phyloP scores from a whole-genome alignment of 2,329 filamentous ascomycete species.

The Ceratocystis eucalypticola region DNA sequence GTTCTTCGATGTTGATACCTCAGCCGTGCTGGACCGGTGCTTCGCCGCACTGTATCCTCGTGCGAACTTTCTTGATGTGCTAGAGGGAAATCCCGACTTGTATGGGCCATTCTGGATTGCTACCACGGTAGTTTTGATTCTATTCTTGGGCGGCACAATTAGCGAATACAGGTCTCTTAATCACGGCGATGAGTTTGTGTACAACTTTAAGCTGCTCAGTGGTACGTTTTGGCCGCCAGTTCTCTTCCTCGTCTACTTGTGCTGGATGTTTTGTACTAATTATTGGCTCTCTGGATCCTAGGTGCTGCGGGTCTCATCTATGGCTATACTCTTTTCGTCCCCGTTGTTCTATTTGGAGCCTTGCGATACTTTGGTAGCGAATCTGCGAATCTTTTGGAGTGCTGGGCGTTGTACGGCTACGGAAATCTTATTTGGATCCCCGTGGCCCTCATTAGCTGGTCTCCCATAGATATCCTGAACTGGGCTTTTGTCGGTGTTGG shows the following conservation, averaged over 20 bases:
- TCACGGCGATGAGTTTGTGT: slow-evolving; percentile 62
- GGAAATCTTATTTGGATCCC: slow-evolving; percentile 95
- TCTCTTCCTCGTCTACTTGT: not conserved
- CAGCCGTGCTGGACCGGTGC: slow-evolving; percentile 74
- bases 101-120: slow-evolving; percentile 99
- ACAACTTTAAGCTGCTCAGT: slow-evolving; percentile 80
- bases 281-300: slow-evolving; percentile 24
- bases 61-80: slow-evolving; percentile 88
- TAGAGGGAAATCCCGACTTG: slow-evolving; percentile 91
- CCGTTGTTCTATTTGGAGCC: slow-evolving; percentile 70
- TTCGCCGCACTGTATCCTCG: slow-evolving; percentile 79
- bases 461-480: slow-evolving; percentile 71
- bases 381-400: slow-evolving; percentile 84
- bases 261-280: not conserved
- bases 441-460: slow-evolving; percentile 85
- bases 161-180: slow-evolving; percentile 69
- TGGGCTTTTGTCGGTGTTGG: slow-evolving; percentile 85
- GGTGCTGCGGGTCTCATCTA: slow-evolving; percentile 85
- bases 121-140: slow-evolving; percentile 86
- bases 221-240: slow-evolving; percentile 37
- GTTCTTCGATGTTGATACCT: slow-evolving; percentile 97
- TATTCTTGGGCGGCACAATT: slow-evolving; percentile 91
- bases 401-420: slow-evolving; percentile 92
- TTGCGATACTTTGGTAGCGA: slow-evolving; percentile 94
- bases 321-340: slow-evolving; percentile 83